Percentiles rank a stretch among this genome's conserved stretches.
phyloP scores from a whole-genome alignment of 2,329 filamentous ascomycete species.

The Paraconiothyrium sp. region DNA sequence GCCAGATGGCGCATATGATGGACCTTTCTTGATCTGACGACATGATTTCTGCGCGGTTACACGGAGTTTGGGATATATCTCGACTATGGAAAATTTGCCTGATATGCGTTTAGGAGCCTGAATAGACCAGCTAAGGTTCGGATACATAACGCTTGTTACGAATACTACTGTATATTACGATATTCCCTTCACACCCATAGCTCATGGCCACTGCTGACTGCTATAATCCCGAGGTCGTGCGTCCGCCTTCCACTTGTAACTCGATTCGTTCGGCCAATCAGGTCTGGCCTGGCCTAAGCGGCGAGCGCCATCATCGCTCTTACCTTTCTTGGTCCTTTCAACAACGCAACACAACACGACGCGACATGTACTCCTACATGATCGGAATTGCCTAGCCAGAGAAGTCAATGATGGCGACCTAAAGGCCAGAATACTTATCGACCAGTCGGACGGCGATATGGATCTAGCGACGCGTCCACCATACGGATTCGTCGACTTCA shows the following conservation, averaged over 20 bases:
- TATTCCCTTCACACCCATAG: background rate
- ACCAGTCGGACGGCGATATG: slow-evolving; percentile 22
- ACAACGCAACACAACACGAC: background rate
- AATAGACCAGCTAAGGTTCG: slow-evolving; percentile 9
- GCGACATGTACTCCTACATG: background rate
- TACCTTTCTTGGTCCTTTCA: background rate
- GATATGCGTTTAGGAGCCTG: slow-evolving; percentile 10
- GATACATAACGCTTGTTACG: background rate
- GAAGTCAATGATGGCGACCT: background rate
- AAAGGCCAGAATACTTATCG: background rate
- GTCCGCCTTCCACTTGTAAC: background rate
- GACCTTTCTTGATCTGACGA: slow-evolving; percentile 54
- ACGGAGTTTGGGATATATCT: slow-evolving; percentile 12
- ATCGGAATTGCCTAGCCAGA: background rate
- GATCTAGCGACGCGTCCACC: slow-evolving; percentile 38
- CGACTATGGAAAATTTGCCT: slow-evolving; percentile 1
- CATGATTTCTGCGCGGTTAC: background rate
- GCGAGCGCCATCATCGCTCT: slow-evolving; percentile 23
- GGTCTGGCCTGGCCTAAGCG: slow-evolving; percentile 15
- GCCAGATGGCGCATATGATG: slow-evolving; percentile 55
- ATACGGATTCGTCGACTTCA: slow-evolving; percentile 70
- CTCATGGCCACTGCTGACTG: background rate
- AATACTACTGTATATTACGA: slow-evolving; percentile 3
- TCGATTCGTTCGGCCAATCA: slow-evolving; percentile 30
- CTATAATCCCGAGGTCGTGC: too few relatives aligned